A percentile compares a stretch with the other conserved stretches of the same genome.
These are phyloP conservation scores for Opeltia flavorubescens DNA, from an alignment of 495 filamentous ascomycete genomes.

Conservation along the genomic window DNA sequence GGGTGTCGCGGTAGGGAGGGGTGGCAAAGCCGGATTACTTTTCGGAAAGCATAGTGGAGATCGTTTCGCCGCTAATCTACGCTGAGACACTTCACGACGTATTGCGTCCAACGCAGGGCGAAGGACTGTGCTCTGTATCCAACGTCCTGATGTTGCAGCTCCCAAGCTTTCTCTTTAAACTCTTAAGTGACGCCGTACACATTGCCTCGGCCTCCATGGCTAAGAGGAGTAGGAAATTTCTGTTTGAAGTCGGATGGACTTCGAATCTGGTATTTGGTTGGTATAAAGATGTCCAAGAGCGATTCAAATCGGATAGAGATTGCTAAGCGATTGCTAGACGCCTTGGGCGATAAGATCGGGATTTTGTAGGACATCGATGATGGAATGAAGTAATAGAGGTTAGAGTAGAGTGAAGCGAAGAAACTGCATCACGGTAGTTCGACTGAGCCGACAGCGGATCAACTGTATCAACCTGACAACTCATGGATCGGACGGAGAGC, in stretches of 20 bases:
- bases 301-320: background rate
- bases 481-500: too few relatives aligned
- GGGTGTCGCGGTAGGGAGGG: background rate
- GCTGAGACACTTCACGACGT: background rate
- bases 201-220: background rate
- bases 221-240: background rate
- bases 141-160: background rate
- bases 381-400: background rate
- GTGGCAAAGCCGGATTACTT: background rate
- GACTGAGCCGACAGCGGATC: background rate
- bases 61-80: background rate
- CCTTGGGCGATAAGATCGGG: background rate
- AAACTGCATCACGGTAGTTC: background rate
- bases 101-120: background rate
- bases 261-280: background rate
- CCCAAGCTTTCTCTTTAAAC: background rate
- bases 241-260: background rate
- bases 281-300: background rate
- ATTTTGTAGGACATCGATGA: background rate
- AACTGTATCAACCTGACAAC: too few relatives aligned
- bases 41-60: background rate
- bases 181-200: background rate
- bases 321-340: background rate
- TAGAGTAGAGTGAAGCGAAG: background rate
- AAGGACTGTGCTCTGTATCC: background rate